Base-by-base conservation (phyloP, 169 alveolate genomes). In the Plasmodium berghei region DNA sequence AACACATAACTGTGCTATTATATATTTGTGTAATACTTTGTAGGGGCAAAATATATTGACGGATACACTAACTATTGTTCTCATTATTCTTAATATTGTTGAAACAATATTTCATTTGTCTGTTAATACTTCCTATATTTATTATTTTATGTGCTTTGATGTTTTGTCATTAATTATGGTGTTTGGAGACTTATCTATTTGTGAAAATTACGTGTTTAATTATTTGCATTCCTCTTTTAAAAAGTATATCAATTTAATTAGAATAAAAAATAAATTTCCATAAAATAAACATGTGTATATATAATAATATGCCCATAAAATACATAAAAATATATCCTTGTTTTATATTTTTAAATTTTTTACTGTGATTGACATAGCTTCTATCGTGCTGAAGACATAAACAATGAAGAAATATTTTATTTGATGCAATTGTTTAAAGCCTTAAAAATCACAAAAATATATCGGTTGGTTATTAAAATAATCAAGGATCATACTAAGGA, bases 101-200 rank as follows among this genome's bases (percentile, higher is more conserved):
- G 88, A 75, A 56, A 14, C 64, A 18, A 42, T 63, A 34, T 26
- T 75, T 26, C 22, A 75, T 14, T 12, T 75, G 20, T 63, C 64
- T 20, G 12, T 69, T 40, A 63, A 55, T 3, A 26, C 20, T 40
- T 34, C 67, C 34, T 75, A 75, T 69, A 62, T 56, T 24, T 75
- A 52, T 56, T 61, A 75, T 48, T 75, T 75, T 48, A 75, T 75
- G 61, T 75, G 62, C 20, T 75, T 75, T 56, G 88, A 75, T 49
- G 46, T 75, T 16, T 9, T 75, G 14, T 48, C 88, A 8, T 75
- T 75, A 55, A 42, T 75, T 45, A 24, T 56, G 40, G 9, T 75
- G 5, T 75, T 62, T 18, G 62, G 14, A 4, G 88, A 75, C 55
- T 48, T 75, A 49, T 75, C 28, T 55, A 12, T 63, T 75, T 75